phyloP scores from a whole-genome alignment of 2,329 filamentous ascomycete species.

The Xylariaceae sp. region DNA sequence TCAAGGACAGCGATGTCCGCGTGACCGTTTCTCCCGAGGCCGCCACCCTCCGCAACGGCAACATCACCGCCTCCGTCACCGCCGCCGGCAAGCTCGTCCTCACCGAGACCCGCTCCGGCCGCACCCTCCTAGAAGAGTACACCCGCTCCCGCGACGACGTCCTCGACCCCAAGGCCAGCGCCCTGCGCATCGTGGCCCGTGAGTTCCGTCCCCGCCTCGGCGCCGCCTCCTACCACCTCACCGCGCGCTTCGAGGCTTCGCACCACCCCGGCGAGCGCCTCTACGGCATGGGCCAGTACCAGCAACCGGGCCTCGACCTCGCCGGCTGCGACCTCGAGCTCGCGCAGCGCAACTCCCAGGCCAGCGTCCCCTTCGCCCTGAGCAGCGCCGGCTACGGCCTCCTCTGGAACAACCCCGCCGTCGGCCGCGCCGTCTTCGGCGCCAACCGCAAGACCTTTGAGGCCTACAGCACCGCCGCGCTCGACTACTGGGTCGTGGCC shows the following conservation, averaged over 20 bases:
- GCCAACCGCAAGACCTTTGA: slow-evolving; percentile 60
- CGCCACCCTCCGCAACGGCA: slow-evolving; percentile 38
- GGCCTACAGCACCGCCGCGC: slow-evolving; percentile 49
- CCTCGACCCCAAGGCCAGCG: slow-evolving; percentile 54
- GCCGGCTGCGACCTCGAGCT: slow-evolving; percentile 61
- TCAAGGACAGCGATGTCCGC: slow-evolving; percentile 9
- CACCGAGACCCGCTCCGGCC: slow-evolving; percentile 16
- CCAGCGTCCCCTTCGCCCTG: slow-evolving; percentile 58
- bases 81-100: slow-evolving; percentile 34
- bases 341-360: slow-evolving; percentile 63
- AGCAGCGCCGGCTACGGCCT: slow-evolving; percentile 59
- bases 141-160: slow-evolving; percentile 45
- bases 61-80: slow-evolving; percentile 42
- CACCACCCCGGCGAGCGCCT: slow-evolving; percentile 54
- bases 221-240: slow-evolving; percentile 51
- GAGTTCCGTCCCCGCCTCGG: slow-evolving; percentile 53
- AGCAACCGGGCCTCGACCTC: slow-evolving; percentile 58
- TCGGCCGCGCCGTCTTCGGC: slow-evolving; percentile 58
- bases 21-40: slow-evolving; percentile 25
- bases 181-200: slow-evolving; percentile 51
- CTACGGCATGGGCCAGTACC: slow-evolving; percentile 68
- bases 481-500: slow-evolving; percentile 64
- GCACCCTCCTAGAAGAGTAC: slow-evolving; percentile 48
- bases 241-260: slow-evolving; percentile 56
- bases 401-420: slow-evolving; percentile 62